Conservation (phyloP, 805 yeast species). For the Cyberlindnera samutprakarnensis region DNA sequence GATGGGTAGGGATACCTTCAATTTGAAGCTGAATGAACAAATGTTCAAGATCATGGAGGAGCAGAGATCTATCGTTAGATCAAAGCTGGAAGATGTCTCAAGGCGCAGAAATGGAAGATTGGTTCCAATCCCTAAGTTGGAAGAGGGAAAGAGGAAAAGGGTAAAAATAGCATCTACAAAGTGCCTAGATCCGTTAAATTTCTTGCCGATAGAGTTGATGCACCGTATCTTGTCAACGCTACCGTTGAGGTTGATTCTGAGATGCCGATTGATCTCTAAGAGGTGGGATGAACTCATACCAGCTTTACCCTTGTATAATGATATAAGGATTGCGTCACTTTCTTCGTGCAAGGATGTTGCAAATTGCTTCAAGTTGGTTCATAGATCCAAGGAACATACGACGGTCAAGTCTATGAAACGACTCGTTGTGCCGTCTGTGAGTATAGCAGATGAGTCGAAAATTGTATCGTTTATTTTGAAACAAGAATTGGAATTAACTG, state of each 20-base stretch:
- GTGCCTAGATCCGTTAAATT: constrained; percentile 4
- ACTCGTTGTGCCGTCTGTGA: constrained; percentile 10
- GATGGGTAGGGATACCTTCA: constrained; percentile 7
- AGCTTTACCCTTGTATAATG: constrained; percentile 11
- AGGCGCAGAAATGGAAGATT: no score
- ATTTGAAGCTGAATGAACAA: constrained; percentile 10
- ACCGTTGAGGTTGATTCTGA: constrained; percentile 4
- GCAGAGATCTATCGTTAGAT: constrained; percentile 1
- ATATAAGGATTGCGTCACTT: constrained; percentile 8
- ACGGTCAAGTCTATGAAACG: constrained; percentile 4
- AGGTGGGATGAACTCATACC: constrained; percentile 13
- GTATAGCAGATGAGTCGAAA: constrained; percentile 16
- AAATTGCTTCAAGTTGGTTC: constrained; percentile 11
- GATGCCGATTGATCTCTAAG: constrained; percentile 10
- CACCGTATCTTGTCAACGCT: constrained; percentile 1
- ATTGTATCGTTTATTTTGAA: constrained; percentile 9
- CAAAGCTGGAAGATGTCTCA: background rate
- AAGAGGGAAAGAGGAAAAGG: constrained; percentile 1
- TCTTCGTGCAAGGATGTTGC: constrained; percentile 10
- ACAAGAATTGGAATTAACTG: constrained; percentile 5
- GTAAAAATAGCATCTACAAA: background rate
- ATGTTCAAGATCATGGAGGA: constrained; percentile 7
- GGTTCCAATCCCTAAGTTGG: no score
- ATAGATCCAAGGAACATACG: constrained; percentile 6
- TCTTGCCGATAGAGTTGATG: constrained; percentile 9